Base-by-base conservation (phyloP, 169 alveolate genomes). In the Cryptosporidium baileyi region DNA sequence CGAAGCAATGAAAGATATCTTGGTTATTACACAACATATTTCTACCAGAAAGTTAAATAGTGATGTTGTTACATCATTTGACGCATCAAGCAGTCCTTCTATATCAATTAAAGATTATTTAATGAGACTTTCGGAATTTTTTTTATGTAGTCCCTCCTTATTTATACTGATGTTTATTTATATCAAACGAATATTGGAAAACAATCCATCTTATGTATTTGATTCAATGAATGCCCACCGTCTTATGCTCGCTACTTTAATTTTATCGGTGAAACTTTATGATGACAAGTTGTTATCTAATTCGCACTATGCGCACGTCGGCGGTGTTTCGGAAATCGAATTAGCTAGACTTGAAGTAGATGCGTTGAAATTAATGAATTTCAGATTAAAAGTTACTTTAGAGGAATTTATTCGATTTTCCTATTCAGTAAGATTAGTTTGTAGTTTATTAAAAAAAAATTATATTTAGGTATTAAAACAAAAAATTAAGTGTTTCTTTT, bases 81-180 rank as follows among this genome's bases (percentile, higher is more conserved):
- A 74, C 22, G 17, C 85, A 1, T 3, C 3, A 2, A n/a, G 24
- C 8, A 19, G 15, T 8, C 63, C 60, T 5, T 17, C 47, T 5
- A 74, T 74, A 17, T 51, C 85, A 22, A 57, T 54, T 32, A 74
- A 34, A 41, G 74, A 54, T 47, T 74, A 74, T 28, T 74, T 74
- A 17, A 15, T 30, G 51, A 51, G 85, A 34, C 57, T 74, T 30
- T 36, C 57, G 17, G 67, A 54, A 36, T 74, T 52, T 34, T 74
- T 43, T 30, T 19, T 74, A 40, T 74, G 85, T 36, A 74, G 85
- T 32, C 85, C 85, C 11, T 74, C 85, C 13, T 40, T 74, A 57
- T 74, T 54, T 38, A 45, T 74, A 15, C 19, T 74, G 34, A 54
- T 57, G 67, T 74, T 74, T 4, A 74, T 74, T 19, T 74, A 74